Percentiles rank a stretch among this genome's conserved stretches.
These are phyloP conservation scores for Trichoderma polysporum DNA, from an alignment of 2,329 filamentous ascomycete species.

Conservation along the genomic window DNA sequence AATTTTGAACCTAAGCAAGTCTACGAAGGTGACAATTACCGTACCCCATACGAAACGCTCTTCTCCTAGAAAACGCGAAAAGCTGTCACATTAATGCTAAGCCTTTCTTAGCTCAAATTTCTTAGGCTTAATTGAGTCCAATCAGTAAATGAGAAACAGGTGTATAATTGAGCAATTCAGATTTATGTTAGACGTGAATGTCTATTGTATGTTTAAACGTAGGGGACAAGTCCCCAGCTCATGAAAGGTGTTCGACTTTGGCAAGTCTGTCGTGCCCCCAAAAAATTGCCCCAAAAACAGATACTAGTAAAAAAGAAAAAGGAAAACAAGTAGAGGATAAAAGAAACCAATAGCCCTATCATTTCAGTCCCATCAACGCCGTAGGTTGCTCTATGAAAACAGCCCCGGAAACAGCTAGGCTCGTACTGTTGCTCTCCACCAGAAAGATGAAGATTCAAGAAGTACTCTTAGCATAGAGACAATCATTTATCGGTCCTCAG, in stretches of 20 bases:
- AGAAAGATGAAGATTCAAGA: not conserved
- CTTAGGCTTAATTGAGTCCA: not conserved
- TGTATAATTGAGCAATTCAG: not conserved
- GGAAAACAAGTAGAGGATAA: not conserved
- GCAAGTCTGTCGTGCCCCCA: slow-evolving; percentile 4
- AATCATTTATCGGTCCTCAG: slow-evolving; percentile 67
- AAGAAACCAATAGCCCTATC: slow-evolving; percentile 21
- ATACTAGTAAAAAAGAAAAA: slow-evolving; percentile 10
- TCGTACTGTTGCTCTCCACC: not conserved
- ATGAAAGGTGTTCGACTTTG: not conserved
- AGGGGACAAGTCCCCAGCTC: not conserved
- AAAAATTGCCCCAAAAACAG: slow-evolving; percentile 3
- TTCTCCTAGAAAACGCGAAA: not conserved
- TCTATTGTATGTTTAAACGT: not conserved
- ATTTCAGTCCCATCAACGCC: slow-evolving; percentile 27
- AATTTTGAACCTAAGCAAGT: not conserved
- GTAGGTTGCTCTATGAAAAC: slow-evolving; percentile 19
- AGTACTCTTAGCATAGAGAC: not conserved
- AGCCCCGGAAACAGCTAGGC: not conserved
- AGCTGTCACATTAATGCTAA: not conserved
- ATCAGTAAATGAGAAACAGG: not conserved
- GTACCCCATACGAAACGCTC: too few species aligned
- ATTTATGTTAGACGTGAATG: not conserved
- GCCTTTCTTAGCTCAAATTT: not conserved
- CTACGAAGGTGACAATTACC: not conserved